Percentiles rank a stretch among this genome's conserved stretches.
Evolutionary conservation across 1,284 basidiomycete genomes (phyloP).

Genomic region (Ganoderma meredithae): DNA sequence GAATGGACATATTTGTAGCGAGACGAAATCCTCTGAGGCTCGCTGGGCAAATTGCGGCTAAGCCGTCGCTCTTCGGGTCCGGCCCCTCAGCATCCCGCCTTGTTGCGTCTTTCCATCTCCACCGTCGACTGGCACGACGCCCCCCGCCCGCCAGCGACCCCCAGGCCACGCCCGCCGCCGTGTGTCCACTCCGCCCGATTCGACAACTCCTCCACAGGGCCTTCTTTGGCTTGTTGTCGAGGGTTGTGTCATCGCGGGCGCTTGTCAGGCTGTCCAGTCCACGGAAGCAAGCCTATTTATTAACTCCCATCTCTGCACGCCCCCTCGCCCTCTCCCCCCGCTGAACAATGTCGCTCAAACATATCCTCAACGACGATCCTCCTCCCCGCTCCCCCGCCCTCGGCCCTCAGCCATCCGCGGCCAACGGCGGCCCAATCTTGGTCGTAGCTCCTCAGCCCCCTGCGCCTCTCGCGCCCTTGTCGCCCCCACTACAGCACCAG

Average conservation of each 20-base stretch:
- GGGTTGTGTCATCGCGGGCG: constrained; percentile 33
- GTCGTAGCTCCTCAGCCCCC: constrained; percentile 34
- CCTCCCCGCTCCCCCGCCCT: constrained; percentile 35
- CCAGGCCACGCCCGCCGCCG: constrained; percentile 9
- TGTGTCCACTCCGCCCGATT: constrained; percentile 25
- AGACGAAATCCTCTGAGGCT: constrained; percentile 44
- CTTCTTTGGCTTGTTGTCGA: constrained; percentile 27
- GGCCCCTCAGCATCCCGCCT: constrained; percentile 39
- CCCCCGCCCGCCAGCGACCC: constrained; percentile 19
- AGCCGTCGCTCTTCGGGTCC: constrained; percentile 41
- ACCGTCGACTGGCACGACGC: constrained; percentile 20
- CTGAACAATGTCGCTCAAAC: constrained; percentile 69
- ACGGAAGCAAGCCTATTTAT: constrained; percentile 35
- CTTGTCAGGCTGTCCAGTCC: constrained; percentile 34
- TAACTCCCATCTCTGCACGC: constrained; percentile 30
- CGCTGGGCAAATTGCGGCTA: constrained; percentile 44
- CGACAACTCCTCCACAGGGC: constrained; percentile 24
- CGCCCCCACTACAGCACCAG: constrained; percentile 34
- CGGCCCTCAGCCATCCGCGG: constrained; percentile 27
- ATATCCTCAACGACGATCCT: constrained; percentile 78
- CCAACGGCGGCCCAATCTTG: constrained; percentile 32
- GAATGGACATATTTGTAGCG: constrained; percentile 44
- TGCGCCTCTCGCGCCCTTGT: constrained; percentile 33
- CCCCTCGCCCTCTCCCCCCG: constrained; percentile 30
- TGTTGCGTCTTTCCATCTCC: constrained; percentile 30